A percentile compares a stretch with the other conserved stretches of the same genome.
Evolutionary conservation across 306 rosid species (phyloP).

Genomic region (Hippophae tibetana): DNA sequence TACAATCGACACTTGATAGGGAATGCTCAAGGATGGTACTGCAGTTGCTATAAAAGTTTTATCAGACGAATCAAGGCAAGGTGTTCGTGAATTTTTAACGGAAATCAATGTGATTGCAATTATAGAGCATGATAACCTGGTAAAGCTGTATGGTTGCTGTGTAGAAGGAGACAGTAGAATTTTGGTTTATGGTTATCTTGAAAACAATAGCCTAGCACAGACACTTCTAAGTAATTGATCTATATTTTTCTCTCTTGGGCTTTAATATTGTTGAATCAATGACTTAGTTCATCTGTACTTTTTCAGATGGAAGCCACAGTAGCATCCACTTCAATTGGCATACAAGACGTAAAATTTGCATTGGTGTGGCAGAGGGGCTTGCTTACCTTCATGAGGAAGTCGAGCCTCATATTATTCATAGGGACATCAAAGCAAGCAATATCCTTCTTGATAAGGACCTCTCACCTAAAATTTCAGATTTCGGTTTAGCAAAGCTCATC

Average conservation of each 20-base stretch:
- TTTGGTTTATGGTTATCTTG: conserved; percentile 81
- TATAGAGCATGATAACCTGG: conserved; percentile 67
- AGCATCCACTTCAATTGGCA: conserved; percentile 53
- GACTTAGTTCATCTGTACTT: conserved; percentile 20
- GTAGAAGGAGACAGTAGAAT: conserved; percentile 56
- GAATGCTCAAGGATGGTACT: conserved; percentile 42
- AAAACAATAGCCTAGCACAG: conserved; percentile 72
- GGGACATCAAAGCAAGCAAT: conserved; percentile 82
- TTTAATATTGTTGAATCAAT: conserved; percentile 6
- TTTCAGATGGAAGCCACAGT: conserved; percentile 41
- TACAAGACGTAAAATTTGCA: conserved; percentile 44
- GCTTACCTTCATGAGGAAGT: conserved; percentile 65
- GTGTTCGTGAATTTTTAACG: conserved; percentile 60
- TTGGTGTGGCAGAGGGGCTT: conserved; percentile 71
- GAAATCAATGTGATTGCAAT: conserved; percentile 68
- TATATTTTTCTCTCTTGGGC: conserved; percentile 10
- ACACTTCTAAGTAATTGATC: conserved; percentile 48
- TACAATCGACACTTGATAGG: conserved; percentile 21
- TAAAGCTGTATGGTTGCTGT: conserved; percentile 75
- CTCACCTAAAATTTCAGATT: conserved; percentile 64
- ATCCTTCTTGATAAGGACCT: conserved; percentile 54
- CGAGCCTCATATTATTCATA: conserved; percentile 61
- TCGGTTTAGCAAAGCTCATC: conserved; percentile 83
- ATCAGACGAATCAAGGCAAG: conserved; percentile 63
- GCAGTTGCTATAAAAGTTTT: conserved; percentile 64